Percentiles rank a stretch among this genome's conserved stretches.
phyloP scores from a whole-genome alignment of 2,329 filamentous ascomycete genomes.

The Fusarium compactum region DNA sequence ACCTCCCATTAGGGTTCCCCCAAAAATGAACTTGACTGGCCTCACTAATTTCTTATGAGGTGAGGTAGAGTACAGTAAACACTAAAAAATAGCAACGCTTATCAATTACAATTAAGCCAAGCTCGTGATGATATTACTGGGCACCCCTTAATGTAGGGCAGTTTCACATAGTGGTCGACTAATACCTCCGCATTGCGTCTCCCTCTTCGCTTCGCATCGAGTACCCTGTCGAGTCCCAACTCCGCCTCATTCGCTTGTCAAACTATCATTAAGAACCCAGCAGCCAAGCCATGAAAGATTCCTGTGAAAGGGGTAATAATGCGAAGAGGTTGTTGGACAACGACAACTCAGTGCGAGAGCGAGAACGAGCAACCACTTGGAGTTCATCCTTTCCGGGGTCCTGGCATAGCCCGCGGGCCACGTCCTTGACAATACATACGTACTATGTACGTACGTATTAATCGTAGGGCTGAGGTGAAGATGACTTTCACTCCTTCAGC shows the following conservation, averaged over 20 bases:
- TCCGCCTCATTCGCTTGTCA: constrained; percentile 36
- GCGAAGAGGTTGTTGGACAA: constrained; percentile 8
- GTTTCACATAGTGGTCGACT: constrained; percentile 17
- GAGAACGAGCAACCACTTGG: constrained; percentile 30
- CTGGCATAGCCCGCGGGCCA: constrained; percentile 11
- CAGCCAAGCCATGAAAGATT: constrained; percentile 1
- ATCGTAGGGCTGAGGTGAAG: constrained; percentile 42
- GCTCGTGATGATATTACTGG: constrained; percentile 15
- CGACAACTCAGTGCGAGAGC: constrained; percentile 14
- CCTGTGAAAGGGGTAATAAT: constrained; percentile 6
- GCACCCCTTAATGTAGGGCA: constrained; percentile 6
- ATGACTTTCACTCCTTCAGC: constrained; percentile 23
- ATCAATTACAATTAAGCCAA: constrained; percentile 8
- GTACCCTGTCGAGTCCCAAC: constrained; percentile 12
- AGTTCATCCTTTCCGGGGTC: constrained; percentile 2
- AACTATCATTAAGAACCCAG: not conserved
- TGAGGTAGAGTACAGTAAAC: not conserved
- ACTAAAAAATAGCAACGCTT: constrained; percentile 6
- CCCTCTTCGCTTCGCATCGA: constrained; percentile 15
- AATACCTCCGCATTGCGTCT: constrained; percentile 35
- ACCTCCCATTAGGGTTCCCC: constrained; percentile 16
- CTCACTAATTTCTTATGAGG: constrained; percentile 25
- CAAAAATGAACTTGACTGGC: not conserved
- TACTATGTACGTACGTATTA: constrained; percentile 18
- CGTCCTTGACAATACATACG: constrained; percentile 13